Evolutionary conservation across 2,329 filamentous ascomycete species (phyloP), one percentile per base, ranked within the genome.

Genomic region (Cyphellophora europaea): DNA sequence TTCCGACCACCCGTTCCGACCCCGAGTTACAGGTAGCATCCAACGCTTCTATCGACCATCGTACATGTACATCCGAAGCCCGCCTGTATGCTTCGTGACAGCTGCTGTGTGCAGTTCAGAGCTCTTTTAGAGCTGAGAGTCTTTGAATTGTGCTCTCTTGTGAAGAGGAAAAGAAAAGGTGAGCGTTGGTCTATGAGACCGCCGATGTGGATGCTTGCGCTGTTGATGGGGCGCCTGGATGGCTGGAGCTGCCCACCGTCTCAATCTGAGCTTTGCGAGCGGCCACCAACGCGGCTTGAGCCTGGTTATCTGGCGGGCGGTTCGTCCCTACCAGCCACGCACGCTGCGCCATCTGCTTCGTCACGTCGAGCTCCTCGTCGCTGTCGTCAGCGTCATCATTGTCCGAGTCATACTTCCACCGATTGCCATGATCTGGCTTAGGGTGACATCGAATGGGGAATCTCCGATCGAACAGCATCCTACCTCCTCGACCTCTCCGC

Each of bases 341-440:
- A 31, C 72, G 66, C 50, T 74, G 72, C 36, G 67, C 63, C 58
- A 74, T 74, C 50, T 72, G 67, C n/a, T n/a, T n/a, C n/a, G n/a
- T n/a, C n/a, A n/a, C n/a, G n/a, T n/a, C n/a, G n/a, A n/a, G n/a
- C n/a, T n/a, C n/a, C n/a, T n/a, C n/a, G n/a, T n/a, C n/a, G n/a
- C n/a, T n/a, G n/a, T n/a, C n/a, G n/a, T n/a, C n/a, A n/a, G n/a
- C n/a, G 34, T 88, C 85, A 43, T 81, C 80, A 42, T 87, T 84
- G 49, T 93, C 84, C 16, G 80, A 79, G 52, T 93, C 85, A 61
- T 85, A 93, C 61, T 87, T 93, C 73, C 82, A 94, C 42, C 79
- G 74, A 53, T 89, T 83, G 37, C 69, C 61, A 32, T 67, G 55
- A 15, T 59, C 56, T 29, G 56, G 51, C 25, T 70, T 59, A 52